These are phyloP conservation scores for Vachellia pachyceras DNA, from an alignment of 306 rosid species.

Conservation along the genomic window DNA sequence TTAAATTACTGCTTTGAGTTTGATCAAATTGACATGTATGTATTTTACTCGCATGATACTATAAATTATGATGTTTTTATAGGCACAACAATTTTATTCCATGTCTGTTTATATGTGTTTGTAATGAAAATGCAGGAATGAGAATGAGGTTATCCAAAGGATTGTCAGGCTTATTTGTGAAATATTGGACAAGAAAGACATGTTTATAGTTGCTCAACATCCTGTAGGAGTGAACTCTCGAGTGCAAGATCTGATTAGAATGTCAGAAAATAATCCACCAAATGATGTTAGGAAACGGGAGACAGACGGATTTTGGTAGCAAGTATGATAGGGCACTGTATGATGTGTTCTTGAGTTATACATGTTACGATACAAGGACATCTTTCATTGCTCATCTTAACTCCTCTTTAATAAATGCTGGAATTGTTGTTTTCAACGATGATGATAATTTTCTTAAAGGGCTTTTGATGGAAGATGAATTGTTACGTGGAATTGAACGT, in stretches of 20 bases:
- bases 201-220: neutral
- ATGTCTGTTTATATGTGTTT: no score
- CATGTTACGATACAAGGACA: neutral
- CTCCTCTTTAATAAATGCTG: conserved; percentile 1
- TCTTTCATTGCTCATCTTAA: conserved; percentile 15
- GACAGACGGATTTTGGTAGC: neutral
- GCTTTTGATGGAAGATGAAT: neutral
- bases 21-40: no score
- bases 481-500: neutral
- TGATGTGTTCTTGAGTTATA: neutral
- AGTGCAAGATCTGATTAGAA: neutral
- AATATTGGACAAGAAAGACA: neutral
- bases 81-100: no score
- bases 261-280: neutral
- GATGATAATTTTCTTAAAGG: neutral
- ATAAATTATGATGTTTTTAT: no score
- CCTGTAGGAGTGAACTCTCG: neutral
- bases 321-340: neutral
- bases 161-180: neutral
- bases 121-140: neutral
- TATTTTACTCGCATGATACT: no score
- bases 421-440: neutral
- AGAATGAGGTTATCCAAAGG: neutral
- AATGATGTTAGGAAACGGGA: neutral
- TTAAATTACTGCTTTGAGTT: no score